Conservation (phyloP, 1,139 yeast genomes). For the Saccharomyces hybrid region DNA sequence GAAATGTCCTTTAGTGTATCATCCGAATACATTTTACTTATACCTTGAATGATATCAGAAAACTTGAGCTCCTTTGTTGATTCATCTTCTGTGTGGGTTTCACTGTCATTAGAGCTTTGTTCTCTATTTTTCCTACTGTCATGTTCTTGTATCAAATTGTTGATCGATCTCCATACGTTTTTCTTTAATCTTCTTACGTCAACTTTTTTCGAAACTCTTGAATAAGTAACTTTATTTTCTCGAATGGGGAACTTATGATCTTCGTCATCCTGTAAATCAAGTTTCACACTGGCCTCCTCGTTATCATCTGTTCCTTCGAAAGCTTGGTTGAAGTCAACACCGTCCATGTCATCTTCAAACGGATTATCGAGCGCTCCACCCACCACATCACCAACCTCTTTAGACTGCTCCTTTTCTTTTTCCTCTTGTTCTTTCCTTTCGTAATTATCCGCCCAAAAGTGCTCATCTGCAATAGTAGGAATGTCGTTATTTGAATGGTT, state of each 20-base stretch:
- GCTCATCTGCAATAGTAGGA: constrained; percentile 47
- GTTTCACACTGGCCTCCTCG: constrained; percentile 13
- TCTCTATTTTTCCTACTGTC: not conserved
- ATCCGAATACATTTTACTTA: constrained; percentile 46
- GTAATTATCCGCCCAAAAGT: constrained; percentile 68
- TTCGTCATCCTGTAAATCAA: constrained; percentile 33
- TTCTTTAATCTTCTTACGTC: constrained; percentile 75
- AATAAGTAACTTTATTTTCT: constrained; percentile 58
- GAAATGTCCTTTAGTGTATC: constrained; percentile 61
- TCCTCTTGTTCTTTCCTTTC: constrained; percentile 35
- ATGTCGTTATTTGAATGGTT: constrained; percentile 8
- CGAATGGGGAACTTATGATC: constrained; percentile 38
- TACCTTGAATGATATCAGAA: constrained; percentile 39
- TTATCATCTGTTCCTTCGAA: constrained; percentile 36
- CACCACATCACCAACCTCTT: constrained; percentile 21
- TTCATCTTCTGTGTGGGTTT: not conserved
- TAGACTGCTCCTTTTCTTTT: constrained; percentile 15
- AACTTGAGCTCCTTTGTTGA: constrained; percentile 21
- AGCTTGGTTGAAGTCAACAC: constrained; percentile 38
- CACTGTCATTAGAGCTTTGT: not conserved
- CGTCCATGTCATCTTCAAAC: constrained; percentile 29
- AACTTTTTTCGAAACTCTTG: constrained; percentile 77
- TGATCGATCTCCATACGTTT: constrained; percentile 66
- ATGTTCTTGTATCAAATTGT: constrained; percentile 13
- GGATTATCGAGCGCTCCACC: constrained; percentile 26